Evolutionary conservation across 1,139 yeast species (phyloP).

Genomic region (Arxiozyma slooffiae): DNA sequence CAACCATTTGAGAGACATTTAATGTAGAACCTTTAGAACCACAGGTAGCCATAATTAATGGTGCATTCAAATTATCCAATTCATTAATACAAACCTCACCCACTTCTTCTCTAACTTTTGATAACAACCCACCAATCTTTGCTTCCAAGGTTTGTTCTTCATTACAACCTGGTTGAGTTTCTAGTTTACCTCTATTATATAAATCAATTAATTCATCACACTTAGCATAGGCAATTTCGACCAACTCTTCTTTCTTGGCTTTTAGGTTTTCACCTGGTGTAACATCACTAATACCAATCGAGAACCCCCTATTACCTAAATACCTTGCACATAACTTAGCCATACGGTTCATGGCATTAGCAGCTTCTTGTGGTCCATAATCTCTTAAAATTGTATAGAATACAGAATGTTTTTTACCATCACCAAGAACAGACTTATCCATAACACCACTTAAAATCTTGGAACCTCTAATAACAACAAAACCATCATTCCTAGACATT

Average conservation of each 20-base stretch:
- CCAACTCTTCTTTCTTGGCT: conserved; percentile 74
- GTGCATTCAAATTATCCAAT: conserved; percentile 84
- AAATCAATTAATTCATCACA: conserved; percentile 84
- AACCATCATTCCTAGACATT: conserved; percentile 98
- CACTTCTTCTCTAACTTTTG: conserved; percentile 97
- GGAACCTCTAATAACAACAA: conserved; percentile 80
- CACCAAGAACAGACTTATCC: conserved; percentile 96
- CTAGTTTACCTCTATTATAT: conserved; percentile 78
- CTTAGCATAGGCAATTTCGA: conserved; percentile 80
- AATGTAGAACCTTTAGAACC: conserved; percentile 98
- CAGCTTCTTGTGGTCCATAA: conserved; percentile 93
- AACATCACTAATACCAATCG: conserved; percentile 95
- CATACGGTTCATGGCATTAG: conserved; percentile 95
- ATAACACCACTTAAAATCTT: conserved; percentile 84
- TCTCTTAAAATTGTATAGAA: conserved; percentile 91
- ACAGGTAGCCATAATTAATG: conserved; percentile 97
- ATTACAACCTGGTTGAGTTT: conserved; percentile 98
- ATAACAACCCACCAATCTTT: conserved; percentile 87
- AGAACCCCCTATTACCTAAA: conserved; percentile 90
- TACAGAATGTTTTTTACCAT: conserved; percentile 95
- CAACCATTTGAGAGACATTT: conserved; percentile 99
- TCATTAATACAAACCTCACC: conserved; percentile 96
- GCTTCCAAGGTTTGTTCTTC: conserved; percentile 98
- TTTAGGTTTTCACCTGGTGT: conserved; percentile 81
- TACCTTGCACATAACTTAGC: conserved; percentile 94